Evolutionary conservation across 495 filamentous ascomycete species (phyloP).

Genomic region (Aspergillus conjunctus): DNA sequence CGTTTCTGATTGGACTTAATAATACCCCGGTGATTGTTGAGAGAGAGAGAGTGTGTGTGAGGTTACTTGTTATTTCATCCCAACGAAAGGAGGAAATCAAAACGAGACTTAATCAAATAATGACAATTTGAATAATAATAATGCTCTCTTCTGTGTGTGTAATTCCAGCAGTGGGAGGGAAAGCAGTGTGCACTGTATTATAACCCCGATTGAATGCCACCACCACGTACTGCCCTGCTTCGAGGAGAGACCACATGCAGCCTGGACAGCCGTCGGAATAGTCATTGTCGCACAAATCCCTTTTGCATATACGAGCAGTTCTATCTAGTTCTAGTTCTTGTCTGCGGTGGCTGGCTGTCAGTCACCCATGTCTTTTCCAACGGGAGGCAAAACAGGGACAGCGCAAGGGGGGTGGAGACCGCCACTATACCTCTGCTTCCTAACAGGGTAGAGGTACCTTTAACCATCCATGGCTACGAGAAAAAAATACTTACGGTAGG

Average conservation of each 20-base stretch:
- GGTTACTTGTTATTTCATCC: too few species aligned
- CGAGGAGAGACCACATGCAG: not conserved
- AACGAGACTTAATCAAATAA: not conserved
- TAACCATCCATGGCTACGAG: too few species aligned
- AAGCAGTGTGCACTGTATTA: too few species aligned
- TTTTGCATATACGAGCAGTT: slow-evolving; percentile 13
- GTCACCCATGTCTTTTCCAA: too few species aligned
- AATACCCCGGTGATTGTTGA: slow-evolving; percentile 29
- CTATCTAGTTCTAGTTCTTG: slow-evolving; percentile 17
- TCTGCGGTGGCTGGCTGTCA: slow-evolving; percentile 29
- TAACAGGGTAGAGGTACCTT: not conserved
- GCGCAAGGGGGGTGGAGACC: slow-evolving; percentile 31
- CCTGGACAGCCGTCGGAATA: not conserved
- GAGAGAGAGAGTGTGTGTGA: too few species aligned
- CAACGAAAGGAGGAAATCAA: too few species aligned
- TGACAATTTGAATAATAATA: not conserved
- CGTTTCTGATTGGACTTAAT: slow-evolving; percentile 29
- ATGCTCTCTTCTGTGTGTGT: not conserved
- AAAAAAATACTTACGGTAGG: too few species aligned
- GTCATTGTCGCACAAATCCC: slow-evolving; percentile 5
- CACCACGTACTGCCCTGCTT: not conserved
- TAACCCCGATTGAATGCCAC: too few species aligned
- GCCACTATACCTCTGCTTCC: too few species aligned
- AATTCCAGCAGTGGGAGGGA: too few species aligned
- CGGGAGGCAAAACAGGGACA: slow-evolving; percentile 17